Base-by-base conservation (phyloP, 2,329 filamentous ascomycete species). In the Pseudocercospora fuligena region DNA sequence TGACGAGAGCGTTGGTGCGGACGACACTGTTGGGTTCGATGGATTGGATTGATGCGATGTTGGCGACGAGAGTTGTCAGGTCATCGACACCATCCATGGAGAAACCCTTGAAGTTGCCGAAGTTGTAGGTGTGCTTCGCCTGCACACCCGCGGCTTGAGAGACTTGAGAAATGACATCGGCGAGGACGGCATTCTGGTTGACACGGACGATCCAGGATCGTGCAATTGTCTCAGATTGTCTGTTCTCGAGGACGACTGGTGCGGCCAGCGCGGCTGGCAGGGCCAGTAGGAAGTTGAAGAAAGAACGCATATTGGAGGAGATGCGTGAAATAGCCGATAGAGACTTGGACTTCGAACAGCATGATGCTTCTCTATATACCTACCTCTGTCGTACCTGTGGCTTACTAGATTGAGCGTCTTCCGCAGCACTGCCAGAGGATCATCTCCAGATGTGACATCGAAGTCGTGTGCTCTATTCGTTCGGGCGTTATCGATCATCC, bases 11-110 rank as follows among this genome's bases (percentile, higher is more conserved):
- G 62, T 73, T 74, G 49, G 76, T 74, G 59, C 72, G 73, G 58
- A 81, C 74, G 43, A 76, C 66, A 59, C 76, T 78, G 65, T 81
- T 79, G 65, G 78, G 76, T 73, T 81, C 79, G 61, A 81, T 76
- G 58, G 78, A 74, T 31, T 78, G 74, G 56, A 81, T 76, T 70
- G 79, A 59, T 12, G 70, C 65, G 25, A 70, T 64, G 61, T 63
- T 65, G 40, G 66, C 69, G 19, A 82, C 70, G 9, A 74, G 51
- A 5, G 73, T 61, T 8, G 79, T 68, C 31, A 79, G 67, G 16
- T 74, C 71, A 43, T 78, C 73, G 31, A 69, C 71, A 25, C 80
- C 72, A 47, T 79, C 74, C 60, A 76, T 78, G 33, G 79, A 73
- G 58, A 81, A 79, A 16, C 80, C 80, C 65, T 77, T 78, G 71